These are phyloP conservation scores for Anisodus acutangulus DNA, from an alignment of 257 asterid species.

Conservation along the genomic window DNA sequence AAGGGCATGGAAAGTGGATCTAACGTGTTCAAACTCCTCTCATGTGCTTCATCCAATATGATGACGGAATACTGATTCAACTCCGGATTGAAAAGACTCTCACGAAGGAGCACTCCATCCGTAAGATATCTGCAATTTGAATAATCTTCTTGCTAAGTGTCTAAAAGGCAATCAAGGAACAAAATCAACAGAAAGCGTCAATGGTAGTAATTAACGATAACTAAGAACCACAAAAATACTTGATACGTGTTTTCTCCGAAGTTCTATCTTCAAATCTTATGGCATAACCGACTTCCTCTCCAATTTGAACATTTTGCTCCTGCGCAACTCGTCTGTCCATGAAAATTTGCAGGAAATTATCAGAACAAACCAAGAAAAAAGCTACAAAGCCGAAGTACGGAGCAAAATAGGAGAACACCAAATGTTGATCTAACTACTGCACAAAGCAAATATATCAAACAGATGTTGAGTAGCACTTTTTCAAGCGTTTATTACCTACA, in stretches of 20 bases:
- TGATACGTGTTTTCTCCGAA: conserved; percentile 76
- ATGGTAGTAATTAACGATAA: background rate
- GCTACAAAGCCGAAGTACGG: background rate
- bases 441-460: conserved; percentile 6
- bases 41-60: conserved; percentile 98
- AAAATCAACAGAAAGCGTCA: background rate
- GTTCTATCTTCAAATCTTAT: conserved; percentile 97
- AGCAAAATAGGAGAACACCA: background rate
- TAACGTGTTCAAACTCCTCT: conserved; percentile 97
- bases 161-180: conserved; percentile 11
- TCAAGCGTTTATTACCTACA: background rate
- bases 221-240: conserved; percentile 53
- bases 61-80: conserved; percentile 83
- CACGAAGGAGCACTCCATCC: conserved; percentile 98
- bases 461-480: background rate
- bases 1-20: conserved; percentile 21
- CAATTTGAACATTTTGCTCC: conserved; percentile 82
- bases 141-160: conserved; percentile 33
- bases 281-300: conserved; percentile 96
- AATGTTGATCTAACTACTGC: background rate
- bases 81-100: conserved; percentile 87
- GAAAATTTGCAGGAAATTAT: background rate
- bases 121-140: conserved; percentile 76
- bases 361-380: background rate
- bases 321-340: conserved; percentile 81